Conservation (phyloP, 257 asterid genomes). For the Dorcoceras hygrometricum region DNA sequence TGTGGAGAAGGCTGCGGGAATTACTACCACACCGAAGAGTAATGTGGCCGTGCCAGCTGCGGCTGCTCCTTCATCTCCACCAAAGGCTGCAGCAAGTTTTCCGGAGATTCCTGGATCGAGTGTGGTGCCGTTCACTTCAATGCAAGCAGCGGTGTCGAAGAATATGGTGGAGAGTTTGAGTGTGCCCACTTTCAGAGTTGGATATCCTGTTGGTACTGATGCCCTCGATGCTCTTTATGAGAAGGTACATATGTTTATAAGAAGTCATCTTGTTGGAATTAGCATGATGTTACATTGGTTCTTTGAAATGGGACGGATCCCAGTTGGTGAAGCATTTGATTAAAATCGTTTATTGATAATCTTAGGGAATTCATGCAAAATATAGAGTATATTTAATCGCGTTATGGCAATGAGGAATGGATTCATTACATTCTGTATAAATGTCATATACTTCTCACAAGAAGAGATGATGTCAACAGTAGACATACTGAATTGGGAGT, state of each 20-base stretch:
- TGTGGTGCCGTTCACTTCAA: constrained; percentile 66
- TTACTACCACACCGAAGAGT: constrained; percentile 42
- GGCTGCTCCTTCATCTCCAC: constrained; percentile 33
- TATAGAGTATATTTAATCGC: not conserved
- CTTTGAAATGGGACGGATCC: not conserved
- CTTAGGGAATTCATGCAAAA: not conserved
- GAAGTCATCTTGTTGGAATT: not conserved
- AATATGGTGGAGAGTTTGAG: constrained; percentile 71
- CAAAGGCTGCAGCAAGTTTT: constrained; percentile 40
- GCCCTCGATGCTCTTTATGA: constrained; percentile 70
- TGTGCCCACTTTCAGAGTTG: constrained; percentile 80
- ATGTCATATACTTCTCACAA: not conserved
- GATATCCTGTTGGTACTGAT: constrained; percentile 61
- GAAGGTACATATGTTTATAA: constrained; percentile 49
- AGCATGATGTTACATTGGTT: not conserved
- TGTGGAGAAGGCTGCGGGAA: constrained; percentile 88
- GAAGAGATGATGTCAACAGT: not conserved
- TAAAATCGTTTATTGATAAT: no score
- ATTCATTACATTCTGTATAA: not conserved
- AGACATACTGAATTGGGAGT: not conserved
- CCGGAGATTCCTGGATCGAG: constrained; percentile 65
- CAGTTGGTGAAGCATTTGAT: not conserved
- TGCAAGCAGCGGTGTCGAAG: constrained; percentile 82
- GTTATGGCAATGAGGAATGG: not conserved
- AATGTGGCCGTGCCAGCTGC: constrained; percentile 27